These are phyloP conservation scores for Purshia tridentata DNA, from an alignment of 306 rosid genomes.

Conservation along the genomic window DNA sequence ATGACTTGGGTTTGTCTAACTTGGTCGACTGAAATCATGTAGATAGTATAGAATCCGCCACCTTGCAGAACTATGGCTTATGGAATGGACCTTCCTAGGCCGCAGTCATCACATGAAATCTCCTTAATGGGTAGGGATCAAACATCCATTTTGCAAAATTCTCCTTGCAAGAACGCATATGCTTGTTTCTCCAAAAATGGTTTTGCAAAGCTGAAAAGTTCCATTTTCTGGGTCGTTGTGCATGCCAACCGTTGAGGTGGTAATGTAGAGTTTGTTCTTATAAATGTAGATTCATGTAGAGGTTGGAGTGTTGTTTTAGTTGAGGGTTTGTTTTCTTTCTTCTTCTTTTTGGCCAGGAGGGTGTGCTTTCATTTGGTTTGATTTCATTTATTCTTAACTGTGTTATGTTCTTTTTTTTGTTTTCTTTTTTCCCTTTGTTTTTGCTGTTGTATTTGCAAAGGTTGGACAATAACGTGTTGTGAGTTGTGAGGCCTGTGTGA, in stretches of 20 bases:
- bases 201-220: conserved; percentile 23
- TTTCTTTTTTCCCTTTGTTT: conserved; percentile 13
- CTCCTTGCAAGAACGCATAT: conserved; percentile 32
- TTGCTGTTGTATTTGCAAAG: conserved; percentile 23
- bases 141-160: conserved; percentile 32
- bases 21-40: conserved; percentile 29
- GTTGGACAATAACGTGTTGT: conserved; percentile 16
- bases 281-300: conserved; percentile 38
- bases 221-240: conserved; percentile 14
- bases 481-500: conserved; percentile 24
- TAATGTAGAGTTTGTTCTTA: conserved; percentile 9
- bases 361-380: conserved; percentile 46
- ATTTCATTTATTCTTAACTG: conserved; percentile 36
- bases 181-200: conserved; percentile 22
- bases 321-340: conserved; percentile 54
- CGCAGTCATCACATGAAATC: conserved; percentile 14
- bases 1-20: conserved; percentile 32
- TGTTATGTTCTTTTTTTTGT: background rate
- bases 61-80: conserved; percentile 11
- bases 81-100: conserved; percentile 2
- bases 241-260: conserved; percentile 7
- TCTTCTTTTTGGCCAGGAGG: too few species aligned
- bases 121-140: conserved; percentile 30
- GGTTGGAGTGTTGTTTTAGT: conserved; percentile 42
- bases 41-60: conserved; percentile 32